Evolutionary conservation across 345 rosid species (phyloP), one percentile per base, ranked within the genome.

Genomic region (Gossypium stocksii): DNA sequence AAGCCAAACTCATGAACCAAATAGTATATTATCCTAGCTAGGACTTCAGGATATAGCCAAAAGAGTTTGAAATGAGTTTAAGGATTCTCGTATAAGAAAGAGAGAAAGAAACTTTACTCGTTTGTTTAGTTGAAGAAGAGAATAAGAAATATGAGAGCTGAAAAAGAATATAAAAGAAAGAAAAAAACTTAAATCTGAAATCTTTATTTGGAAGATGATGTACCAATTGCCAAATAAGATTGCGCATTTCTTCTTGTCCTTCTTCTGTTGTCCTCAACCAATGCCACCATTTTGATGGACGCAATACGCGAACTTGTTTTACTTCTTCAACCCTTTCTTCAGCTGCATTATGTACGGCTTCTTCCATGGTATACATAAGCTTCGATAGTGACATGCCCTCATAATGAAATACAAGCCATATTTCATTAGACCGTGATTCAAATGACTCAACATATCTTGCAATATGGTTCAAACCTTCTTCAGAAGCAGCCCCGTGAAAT

Each of bases 281-380:
- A 61, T 82, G 89, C 98, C 98, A 94, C 97, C 97, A 94, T 81
- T 90, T 88, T 10, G 97, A 94, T 15, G 97, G 97, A 73, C 78
- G 88, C 83, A 94, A 82, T 57, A 92, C 82, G 81, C 86, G 91
- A 54, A 81, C 78, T 41, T 51, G 89, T 70, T 83, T 92, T 66
- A 79, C 84, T 69, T 85, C 88, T 79, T 87, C 90, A 77, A 78
- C 76, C 67, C 81, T 89, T 78, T 83, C 89, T 56, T 72, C 76
- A 46, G 78, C 54, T 54, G 83, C 73, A 72, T 54, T 65, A 71
- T 74, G 83, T 80, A 83, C 86, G 53, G 81, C 79, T 82, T 88
- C 91, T 78, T 90, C 93, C 69, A 85, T 82, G 20, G 97, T 82
- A 80, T 94, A 92, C 72, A 94, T 77, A 77, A 94, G 83, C 77